Evolutionary conservation across 495 filamentous ascomycete species (phyloP).

Genomic region (Trichoderma gamsii): DNA sequence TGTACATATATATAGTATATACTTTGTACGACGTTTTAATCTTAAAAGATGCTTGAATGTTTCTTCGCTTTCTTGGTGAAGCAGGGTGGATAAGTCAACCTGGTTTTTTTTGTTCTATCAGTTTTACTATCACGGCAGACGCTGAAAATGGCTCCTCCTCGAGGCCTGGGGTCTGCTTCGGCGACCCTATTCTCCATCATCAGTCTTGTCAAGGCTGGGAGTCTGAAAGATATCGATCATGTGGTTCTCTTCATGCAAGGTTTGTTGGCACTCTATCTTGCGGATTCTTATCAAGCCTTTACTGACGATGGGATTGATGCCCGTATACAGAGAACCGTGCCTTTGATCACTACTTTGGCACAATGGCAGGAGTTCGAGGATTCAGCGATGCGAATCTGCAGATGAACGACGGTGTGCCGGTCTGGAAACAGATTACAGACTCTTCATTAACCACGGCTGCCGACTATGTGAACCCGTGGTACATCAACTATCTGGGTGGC

Average conservation of each 20-base stretch:
- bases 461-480: constrained; percentile 44
- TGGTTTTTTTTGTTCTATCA: background rate
- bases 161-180: background rate
- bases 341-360: constrained; percentile 46
- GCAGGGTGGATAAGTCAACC: background rate
- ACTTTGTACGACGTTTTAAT: background rate
- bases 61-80: background rate
- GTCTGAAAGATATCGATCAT: constrained; percentile 49
- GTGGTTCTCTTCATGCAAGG: constrained; percentile 57
- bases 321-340: constrained; percentile 22
- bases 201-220: constrained; percentile 30
- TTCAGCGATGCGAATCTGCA: constrained; percentile 54
- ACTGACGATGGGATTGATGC: background rate
- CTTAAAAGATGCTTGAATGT: background rate
- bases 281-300: background rate
- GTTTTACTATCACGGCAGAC: background rate
- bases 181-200: constrained; percentile 14
- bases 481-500: constrained; percentile 46
- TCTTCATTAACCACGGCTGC: constrained; percentile 22
- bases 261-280: constrained; percentile 23
- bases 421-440: constrained; percentile 40
- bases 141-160: background rate
- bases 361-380: constrained; percentile 51
- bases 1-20: background rate
- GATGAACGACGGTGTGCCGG: constrained; percentile 40